These are phyloP conservation scores for Aspergillus bombycis DNA, from an alignment of 2,329 filamentous ascomycete genomes.

Conservation along the genomic window DNA sequence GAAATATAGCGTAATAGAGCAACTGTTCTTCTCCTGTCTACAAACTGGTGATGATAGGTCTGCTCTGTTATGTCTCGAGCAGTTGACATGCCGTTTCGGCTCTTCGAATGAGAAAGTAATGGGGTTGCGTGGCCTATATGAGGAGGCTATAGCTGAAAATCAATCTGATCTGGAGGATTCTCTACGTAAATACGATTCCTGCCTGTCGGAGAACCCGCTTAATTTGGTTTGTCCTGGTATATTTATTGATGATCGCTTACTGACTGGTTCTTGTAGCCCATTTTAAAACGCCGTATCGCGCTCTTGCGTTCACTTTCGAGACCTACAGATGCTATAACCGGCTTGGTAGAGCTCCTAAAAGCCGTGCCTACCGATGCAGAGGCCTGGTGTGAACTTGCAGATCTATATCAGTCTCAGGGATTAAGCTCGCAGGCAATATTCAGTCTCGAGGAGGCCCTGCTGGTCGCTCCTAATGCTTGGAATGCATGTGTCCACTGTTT, in stretches of 20 bases:
- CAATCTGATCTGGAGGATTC: conserved; percentile 68
- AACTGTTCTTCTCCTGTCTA: conserved; percentile 80
- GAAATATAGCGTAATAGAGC: conserved; percentile 84
- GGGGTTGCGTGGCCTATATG: conserved; percentile 78
- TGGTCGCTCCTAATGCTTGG: conserved; percentile 90
- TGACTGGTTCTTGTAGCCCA: conserved; percentile 60
- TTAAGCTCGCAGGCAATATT: conserved; percentile 82
- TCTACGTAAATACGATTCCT: conserved; percentile 75
- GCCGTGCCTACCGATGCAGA: conserved; percentile 88
- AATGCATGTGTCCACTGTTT: conserved; percentile 64
- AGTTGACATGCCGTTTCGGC: conserved; percentile 79
- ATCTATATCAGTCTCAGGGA: conserved; percentile 80
- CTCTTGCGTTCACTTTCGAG: conserved; percentile 75
- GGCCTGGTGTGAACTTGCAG: conserved; percentile 88
- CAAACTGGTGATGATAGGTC: conserved; percentile 80
- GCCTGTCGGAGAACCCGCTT: conserved; percentile 72
- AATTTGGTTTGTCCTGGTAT: conserved; percentile 68
- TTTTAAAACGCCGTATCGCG: conserved; percentile 82
- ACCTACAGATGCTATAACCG: conserved; percentile 71
- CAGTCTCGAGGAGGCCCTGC: conserved; percentile 84
- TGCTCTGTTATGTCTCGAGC: conserved; percentile 74
- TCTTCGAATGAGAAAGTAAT: conserved; percentile 81
- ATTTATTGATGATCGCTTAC: conserved; percentile 20
- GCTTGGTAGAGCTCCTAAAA: conserved; percentile 75
- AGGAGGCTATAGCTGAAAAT: conserved; percentile 77